Conservation (phyloP, 2,329 filamentous ascomycete genomes). For the Dendryphion nanum region DNA sequence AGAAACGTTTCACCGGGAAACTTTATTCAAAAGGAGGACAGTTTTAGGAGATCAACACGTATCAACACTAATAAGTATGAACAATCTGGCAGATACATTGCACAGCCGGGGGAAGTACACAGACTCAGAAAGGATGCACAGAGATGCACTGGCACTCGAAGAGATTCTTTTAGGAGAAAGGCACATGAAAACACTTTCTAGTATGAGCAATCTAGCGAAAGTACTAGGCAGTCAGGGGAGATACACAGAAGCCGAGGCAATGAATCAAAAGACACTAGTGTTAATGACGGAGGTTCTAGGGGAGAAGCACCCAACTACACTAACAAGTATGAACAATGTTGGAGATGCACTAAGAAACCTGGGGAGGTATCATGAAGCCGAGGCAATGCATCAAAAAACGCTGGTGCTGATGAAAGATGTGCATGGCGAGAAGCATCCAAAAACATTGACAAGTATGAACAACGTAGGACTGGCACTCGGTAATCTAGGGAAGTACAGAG, state of each 20-base stretch:
- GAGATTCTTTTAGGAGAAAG: constrained; percentile 6
- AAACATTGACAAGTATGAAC: constrained; percentile 4
- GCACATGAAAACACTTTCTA: constrained; percentile 4
- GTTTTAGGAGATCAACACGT: background rate
- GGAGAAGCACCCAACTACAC: background rate
- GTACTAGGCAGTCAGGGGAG: background rate
- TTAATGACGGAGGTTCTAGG: background rate
- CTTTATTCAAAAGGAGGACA: background rate
- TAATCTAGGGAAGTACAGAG: constrained; percentile 3
- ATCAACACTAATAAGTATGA: constrained; percentile 3
- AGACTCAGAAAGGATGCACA: background rate
- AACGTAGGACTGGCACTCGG: constrained; percentile 4
- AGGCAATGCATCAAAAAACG: constrained; percentile 2
- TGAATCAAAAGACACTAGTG: background rate
- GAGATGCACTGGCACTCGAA: background rate
- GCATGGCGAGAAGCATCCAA: constrained; percentile 6
- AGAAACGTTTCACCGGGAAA: constrained; percentile 4
- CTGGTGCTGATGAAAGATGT: constrained; percentile 2
- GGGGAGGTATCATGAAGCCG: constrained; percentile 5
- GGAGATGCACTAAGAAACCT: background rate
- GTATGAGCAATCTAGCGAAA: background rate
- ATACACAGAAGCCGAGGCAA: constrained; percentile 3
- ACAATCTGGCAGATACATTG: background rate
- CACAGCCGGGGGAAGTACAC: background rate
- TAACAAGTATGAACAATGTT: constrained; percentile 3